phyloP scores from a whole-genome alignment of 1,139 yeast genomes.

The Hansenula sp. region DNA sequence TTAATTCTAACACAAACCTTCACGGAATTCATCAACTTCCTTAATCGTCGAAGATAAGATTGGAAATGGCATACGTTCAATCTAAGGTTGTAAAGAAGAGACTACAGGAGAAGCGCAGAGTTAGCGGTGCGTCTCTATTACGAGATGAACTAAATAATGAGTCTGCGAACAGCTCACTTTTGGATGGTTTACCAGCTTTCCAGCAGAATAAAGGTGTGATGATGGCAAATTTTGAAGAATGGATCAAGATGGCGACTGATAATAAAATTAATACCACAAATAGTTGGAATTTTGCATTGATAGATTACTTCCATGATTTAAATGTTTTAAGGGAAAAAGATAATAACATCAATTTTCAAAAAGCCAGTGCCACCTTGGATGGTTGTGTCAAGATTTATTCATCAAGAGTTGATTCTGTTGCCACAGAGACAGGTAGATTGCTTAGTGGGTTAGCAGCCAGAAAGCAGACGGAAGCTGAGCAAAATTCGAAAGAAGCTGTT shows the following conservation, averaged over 20 bases:
- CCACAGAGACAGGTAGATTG: conserved; percentile 82
- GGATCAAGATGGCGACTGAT: conserved; percentile 88
- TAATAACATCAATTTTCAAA: conserved; percentile 60
- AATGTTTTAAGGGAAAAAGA: conserved; percentile 56
- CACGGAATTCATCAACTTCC: no score
- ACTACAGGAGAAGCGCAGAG: conserved; percentile 21
- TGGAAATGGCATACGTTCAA: conserved; percentile 22
- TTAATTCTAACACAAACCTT: background rate
- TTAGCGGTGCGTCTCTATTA: conserved; percentile 22
- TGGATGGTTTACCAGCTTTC: conserved; percentile 20
- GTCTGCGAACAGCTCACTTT: conserved; percentile 10
- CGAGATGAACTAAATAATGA: conserved; percentile 19
- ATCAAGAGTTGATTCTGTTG: conserved; percentile 87
- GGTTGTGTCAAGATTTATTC: conserved; percentile 85
- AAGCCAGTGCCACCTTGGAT: conserved; percentile 75
- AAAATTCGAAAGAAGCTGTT: conserved; percentile 21
- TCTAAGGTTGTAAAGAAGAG: conserved; percentile 23
- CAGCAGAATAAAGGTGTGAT: conserved; percentile 31
- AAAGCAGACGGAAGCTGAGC: conserved; percentile 15
- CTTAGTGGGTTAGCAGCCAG: conserved; percentile 70
- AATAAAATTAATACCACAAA: conserved; percentile 66
- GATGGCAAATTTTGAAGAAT: conserved; percentile 78
- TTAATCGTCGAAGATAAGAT: no score
- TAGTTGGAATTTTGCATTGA: conserved; percentile 80
- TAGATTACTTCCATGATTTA: conserved; percentile 79